Evolutionary conservation across 148 eudicot genomes (phyloP), one percentile per base, ranked within the genome.

Genomic region (Camellia sinensis): DNA sequence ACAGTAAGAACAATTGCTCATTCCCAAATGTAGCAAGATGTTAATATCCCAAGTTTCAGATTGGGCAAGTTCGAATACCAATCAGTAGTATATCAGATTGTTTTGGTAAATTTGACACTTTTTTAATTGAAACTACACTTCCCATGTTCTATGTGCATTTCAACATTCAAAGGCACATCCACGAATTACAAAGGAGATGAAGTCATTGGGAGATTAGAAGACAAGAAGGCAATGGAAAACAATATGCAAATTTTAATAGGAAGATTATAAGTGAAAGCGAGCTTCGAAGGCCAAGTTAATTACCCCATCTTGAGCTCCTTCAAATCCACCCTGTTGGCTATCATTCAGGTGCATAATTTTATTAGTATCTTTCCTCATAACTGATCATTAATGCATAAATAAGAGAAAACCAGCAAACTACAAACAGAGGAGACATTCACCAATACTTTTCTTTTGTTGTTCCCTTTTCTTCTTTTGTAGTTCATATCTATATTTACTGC

Each of bases 221-320:
- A 60, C 7, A 60, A 60, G 4, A 15, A 60, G 21, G 64, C 64
- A 15, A 60, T 19, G 64, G 64, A 60, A 15, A 60, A 18, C 21
- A 60, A 60, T 4, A 60, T 60, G 64, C 75, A 19, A 14, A 64
- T 13, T 48, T 2, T 15, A 15, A 44, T 3, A 0, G 45, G 44
- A 59, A 61, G 50, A 73, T 69, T 59, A 6, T 7, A 21, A 67
- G 48, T 66, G 67, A 74, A 19, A 54, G 18, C 29, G n/a, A 46
- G 50, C 46, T 15, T 48, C 12, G 10, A 41, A 66, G 67, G 57
- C 46, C 68, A 13, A 56, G 61, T 70, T 44, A 29, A 80, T 77
- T 89, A 95, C 98, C 98, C 98, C 98, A 93, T 93, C 87, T 93
- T 95, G 65, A 95, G 93, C 85, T 95, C 98, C 85, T 95, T 95